phyloP scores from a whole-genome alignment of 2,329 filamentous ascomycete genomes.

The Fonsecaea pugnacius region DNA sequence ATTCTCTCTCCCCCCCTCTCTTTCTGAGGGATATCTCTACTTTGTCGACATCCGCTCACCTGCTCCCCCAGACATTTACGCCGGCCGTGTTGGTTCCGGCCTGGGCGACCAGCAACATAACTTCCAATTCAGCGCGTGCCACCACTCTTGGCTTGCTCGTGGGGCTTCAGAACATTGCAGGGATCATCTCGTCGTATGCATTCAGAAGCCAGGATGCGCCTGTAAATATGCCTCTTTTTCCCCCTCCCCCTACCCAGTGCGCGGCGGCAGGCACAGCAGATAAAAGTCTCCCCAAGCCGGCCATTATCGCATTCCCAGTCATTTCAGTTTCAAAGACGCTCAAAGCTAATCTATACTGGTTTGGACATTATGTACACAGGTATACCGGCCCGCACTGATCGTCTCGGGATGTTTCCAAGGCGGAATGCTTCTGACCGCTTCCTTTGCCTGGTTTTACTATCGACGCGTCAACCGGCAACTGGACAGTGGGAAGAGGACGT shows the following conservation, averaged over 20 bases:
- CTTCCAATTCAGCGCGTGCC: slow-evolving; percentile 2
- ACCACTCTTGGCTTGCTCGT: neutral
- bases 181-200: neutral
- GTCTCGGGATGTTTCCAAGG: slow-evolving; percentile 1
- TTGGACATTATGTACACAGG: neutral
- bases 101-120: slow-evolving; percentile 5
- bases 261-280: too few relatives aligned
- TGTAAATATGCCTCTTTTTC: neutral
- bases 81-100: slow-evolving; percentile 4
- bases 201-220: slow-evolving; percentile 8
- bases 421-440: neutral
- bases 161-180: slow-evolving; percentile 1
- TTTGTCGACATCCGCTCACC: neutral
- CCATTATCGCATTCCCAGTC: too few relatives aligned
- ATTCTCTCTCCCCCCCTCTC: neutral
- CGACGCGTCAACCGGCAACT: slow-evolving; percentile 2
- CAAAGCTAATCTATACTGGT: neutral
- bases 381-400: neutral
- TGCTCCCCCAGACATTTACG: neutral
- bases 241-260: too few relatives aligned
- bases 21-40: too few relatives aligned
- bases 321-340: too few relatives aligned
- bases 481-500: slow-evolving; percentile 3
- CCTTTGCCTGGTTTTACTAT: slow-evolving; percentile 1
- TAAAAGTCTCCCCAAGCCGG: too few relatives aligned